Evolutionary conservation across 441 rosid species (phyloP), one percentile per base, ranked within the genome.

Genomic region (Populus hybrid): DNA sequence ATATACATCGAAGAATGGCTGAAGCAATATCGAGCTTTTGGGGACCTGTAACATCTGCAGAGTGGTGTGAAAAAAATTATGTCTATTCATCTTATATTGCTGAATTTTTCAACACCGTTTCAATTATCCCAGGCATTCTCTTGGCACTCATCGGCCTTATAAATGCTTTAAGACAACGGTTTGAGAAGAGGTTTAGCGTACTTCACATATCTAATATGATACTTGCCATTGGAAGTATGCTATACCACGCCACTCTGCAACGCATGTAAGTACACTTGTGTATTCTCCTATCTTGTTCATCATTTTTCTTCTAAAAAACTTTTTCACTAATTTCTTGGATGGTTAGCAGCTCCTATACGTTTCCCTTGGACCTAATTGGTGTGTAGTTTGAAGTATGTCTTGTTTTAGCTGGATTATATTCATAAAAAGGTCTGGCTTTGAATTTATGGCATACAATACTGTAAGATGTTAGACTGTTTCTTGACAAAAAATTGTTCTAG

Each of bases 21-120:
- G 93, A 90, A 83, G 92, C 88, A 73, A 72, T 91, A 75, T 82
- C 96, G 3, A 92, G 95, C 84, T 95, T 93, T 83, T 95, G 99
- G 99, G 99, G 98, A 76, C 98, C 99, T 2, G 97, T 95, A 82
- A 93, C 97, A 29, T 88, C 98, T 59, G 81, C 90, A 24, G 98
- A 95, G 35, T 89, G 97, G 82, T 95, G 99, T 79, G 98, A 95
- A 90, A 86, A 83, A 77, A 95, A 95, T 82, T 92, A 91, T 36
- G 86, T 69, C 12, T 78, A 90, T 82, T 92, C 97, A n/a, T 86
- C 98, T 7, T 93, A 95, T 79, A 85, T 92, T 63, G 99, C 99
- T 2, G 99, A 95, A 83, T 95, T 93, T 75, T 92, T 79, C 84
- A 95, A 95, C 86, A 93, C 99, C 36, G 64, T 90, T 42, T 95